A percentile compares a stretch with the other conserved stretches of the same genome.
These are phyloP conservation scores for Rhododendron mucronatum DNA, from an alignment of 148 eudicot species.

Conservation along the genomic window DNA sequence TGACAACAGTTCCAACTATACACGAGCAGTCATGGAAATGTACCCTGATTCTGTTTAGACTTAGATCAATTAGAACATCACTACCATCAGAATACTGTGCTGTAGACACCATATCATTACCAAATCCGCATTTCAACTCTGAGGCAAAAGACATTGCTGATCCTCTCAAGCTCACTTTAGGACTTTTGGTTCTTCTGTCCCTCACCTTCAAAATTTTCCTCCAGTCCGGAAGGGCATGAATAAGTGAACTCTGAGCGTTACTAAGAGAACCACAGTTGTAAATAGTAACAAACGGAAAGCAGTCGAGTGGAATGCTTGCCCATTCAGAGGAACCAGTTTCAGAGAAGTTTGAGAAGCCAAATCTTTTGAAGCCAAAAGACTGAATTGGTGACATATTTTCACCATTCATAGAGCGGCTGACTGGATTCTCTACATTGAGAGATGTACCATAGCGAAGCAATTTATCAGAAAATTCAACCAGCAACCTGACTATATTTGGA, in stretches of 20 bases:
- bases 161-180: constrained; percentile 17
- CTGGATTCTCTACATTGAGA: constrained; percentile 25
- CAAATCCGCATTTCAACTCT: constrained; percentile 4
- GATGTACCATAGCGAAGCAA: constrained; percentile 25
- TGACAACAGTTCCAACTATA: constrained; percentile 46
- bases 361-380: constrained; percentile 32
- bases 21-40: constrained; percentile 86
- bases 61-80: constrained; percentile 31
- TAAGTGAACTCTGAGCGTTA: constrained; percentile 31
- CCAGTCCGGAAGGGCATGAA: constrained; percentile 39
- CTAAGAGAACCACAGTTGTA: constrained; percentile 35
- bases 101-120: constrained; percentile 17
- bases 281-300: constrained; percentile 56
- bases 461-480: constrained; percentile 49
- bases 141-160: constrained; percentile 15
- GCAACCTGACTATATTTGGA: constrained; percentile 52
- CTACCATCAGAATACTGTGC: constrained; percentile 8
- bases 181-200: constrained; percentile 26
- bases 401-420: constrained; percentile 17
- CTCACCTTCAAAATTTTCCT: constrained; percentile 25
- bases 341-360: constrained; percentile 54
- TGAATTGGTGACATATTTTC: constrained; percentile 22
- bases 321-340: constrained; percentile 42
- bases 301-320: constrained; percentile 41
- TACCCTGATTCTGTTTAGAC: constrained; percentile 36